These are phyloP conservation scores for Tylopilus cervinicoccineus DNA, from an alignment of 768 basidiomycete species.

Conservation along the genomic window DNA sequence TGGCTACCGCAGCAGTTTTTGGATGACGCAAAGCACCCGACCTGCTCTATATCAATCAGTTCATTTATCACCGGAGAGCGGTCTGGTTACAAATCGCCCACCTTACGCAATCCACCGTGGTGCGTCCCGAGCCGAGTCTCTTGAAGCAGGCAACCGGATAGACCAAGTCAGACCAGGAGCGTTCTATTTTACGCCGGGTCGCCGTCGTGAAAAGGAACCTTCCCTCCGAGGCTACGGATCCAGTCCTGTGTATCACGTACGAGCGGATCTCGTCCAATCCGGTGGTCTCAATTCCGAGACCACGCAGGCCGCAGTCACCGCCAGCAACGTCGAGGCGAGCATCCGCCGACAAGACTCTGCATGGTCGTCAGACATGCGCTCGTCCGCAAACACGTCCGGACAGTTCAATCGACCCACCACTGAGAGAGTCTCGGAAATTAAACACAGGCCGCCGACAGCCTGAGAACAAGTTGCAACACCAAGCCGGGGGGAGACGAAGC, in stretches of 20 bases:
- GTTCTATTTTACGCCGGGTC: slow-evolving; percentile 8
- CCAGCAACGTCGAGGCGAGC: background rate
- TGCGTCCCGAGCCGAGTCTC: slow-evolving; percentile 1
- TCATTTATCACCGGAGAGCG: slow-evolving; percentile 27
- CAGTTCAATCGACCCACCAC: slow-evolving; percentile 9
- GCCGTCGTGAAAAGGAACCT: background rate
- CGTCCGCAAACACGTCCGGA: background rate
- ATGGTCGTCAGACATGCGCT: slow-evolving; percentile 6
- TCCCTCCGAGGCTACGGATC: slow-evolving; percentile 2
- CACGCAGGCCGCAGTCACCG: slow-evolving; percentile 1
- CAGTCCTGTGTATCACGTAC: background rate
- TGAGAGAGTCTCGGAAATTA: slow-evolving; percentile 23
- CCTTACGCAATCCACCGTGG: slow-evolving; percentile 17
- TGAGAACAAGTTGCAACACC: background rate
- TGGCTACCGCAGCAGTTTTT: slow-evolving; percentile 15
- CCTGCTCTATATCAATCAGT: slow-evolving; percentile 17
- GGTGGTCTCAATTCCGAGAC: background rate
- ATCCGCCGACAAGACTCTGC: background rate
- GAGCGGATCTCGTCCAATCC: slow-evolving; percentile 10
- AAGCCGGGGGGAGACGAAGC: background rate
- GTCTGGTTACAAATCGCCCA: slow-evolving; percentile 20
- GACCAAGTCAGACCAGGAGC: background rate
- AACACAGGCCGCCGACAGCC: slow-evolving; percentile 15
- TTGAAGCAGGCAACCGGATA: slow-evolving; percentile 13
- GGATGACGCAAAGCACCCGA: slow-evolving; percentile 12